Conservation (phyloP, 768 basidiomycete species). For the Leccinum subtestaceum region DNA sequence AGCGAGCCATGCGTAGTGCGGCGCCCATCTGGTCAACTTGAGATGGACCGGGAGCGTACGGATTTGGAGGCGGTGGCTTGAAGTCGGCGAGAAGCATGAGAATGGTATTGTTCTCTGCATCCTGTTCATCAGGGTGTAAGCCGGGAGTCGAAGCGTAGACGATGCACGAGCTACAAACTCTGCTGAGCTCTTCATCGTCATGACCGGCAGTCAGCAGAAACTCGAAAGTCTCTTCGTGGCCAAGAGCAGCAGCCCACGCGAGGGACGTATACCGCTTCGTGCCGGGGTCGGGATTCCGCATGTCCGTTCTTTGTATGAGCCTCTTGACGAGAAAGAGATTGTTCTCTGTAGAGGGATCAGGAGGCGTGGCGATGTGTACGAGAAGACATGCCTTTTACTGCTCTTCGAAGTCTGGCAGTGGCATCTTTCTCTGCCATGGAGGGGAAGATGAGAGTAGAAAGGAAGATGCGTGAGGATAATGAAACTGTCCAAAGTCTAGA, state of each 20-base stretch:
- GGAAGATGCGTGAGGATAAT: constrained; percentile 23
- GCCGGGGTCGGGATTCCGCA: constrained; percentile 85
- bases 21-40: constrained; percentile 68
- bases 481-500: constrained; percentile 14
- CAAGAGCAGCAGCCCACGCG: constrained; percentile 88
- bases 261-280: constrained; percentile 79
- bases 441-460: constrained; percentile 22
- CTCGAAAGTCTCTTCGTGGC: constrained; percentile 91
- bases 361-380: background rate
- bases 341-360: constrained; percentile 62
- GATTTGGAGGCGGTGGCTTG: constrained; percentile 48
- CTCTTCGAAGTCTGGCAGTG: constrained; percentile 68
- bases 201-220: constrained; percentile 83
- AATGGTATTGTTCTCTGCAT: constrained; percentile 89
- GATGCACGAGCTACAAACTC: constrained; percentile 49
- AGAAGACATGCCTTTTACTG: constrained; percentile 63
- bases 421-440: constrained; percentile 83
- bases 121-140: constrained; percentile 46
- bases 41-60: constrained; percentile 45
- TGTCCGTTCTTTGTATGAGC: constrained; percentile 79
- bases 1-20: constrained; percentile 78
- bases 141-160: constrained; percentile 8
- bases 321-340: constrained; percentile 91
- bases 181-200: constrained; percentile 90
- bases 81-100: constrained; percentile 90